Conservation (phyloP, 805 yeast species). For the Candida montana region DNA sequence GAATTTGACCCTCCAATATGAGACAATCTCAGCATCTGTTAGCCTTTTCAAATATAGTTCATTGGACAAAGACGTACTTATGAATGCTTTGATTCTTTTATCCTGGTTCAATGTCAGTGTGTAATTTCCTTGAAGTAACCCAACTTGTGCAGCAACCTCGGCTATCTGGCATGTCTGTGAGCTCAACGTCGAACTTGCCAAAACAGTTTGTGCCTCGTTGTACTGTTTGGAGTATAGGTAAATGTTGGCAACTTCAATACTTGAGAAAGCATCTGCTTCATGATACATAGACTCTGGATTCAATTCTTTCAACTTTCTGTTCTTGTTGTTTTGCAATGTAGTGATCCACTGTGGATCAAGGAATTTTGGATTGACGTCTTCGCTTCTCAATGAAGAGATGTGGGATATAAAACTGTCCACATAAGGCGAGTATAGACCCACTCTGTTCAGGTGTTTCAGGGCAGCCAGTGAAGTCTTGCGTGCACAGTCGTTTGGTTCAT, state of each 20-base stretch:
- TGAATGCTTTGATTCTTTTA: conserved; percentile 20
- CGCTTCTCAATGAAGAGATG: conserved; percentile 1
- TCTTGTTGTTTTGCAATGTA: conserved; percentile 1
- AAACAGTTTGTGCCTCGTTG: conserved; percentile 17
- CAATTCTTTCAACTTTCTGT: conserved; percentile 9
- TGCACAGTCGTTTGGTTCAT: conserved; percentile 4
- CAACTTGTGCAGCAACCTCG: conserved; percentile 20
- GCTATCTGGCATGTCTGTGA: conserved; percentile 18
- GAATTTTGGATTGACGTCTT: conserved; percentile 1
- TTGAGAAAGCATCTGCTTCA: conserved; percentile 17
- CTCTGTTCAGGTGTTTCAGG: conserved; percentile 13
- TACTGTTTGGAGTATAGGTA: conserved; percentile 17
- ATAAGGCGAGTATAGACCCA: conserved; percentile 16
- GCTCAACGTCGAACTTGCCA: conserved; percentile 13
- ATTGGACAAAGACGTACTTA: conserved; percentile 19
- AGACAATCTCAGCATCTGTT: conserved; percentile 18
- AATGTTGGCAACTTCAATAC: conserved; percentile 14
- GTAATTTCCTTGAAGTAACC: conserved; percentile 17
- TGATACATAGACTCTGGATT: conserved; percentile 20
- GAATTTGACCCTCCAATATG: conserved; percentile 25
- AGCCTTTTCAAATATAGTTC: conserved; percentile 22
- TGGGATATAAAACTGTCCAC: conserved; percentile 11
- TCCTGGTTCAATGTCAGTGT: conserved; percentile 17
- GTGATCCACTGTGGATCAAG: conserved; percentile 8
- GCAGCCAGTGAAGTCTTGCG: conserved; percentile 16